Evolutionary conservation across 768 basidiomycete genomes (phyloP), one percentile per base, ranked within the genome.

Genomic region (Chalciporus pseudorubinellus): DNA sequence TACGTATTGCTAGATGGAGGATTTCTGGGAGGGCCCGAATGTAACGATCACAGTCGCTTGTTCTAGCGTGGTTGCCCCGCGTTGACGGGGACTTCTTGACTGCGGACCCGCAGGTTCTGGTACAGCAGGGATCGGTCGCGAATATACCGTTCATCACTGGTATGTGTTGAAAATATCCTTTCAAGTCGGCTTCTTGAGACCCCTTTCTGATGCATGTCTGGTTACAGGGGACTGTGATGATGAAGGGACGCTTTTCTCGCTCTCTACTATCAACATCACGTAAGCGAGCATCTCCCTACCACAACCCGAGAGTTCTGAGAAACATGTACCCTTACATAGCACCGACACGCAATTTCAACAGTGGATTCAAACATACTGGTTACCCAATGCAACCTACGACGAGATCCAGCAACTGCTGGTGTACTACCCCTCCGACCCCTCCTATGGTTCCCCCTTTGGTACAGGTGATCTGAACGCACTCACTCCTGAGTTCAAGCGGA

Each of bases 401-500:
- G 60, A 60, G 21, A 19, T 75, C 4, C 57, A 65, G 13, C 48
- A 59, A 12, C 40, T 79, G n/a, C 49, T 55, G 50, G 19, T 1
- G 3, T 22, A 56, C 43, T 80, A 79, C 52, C 73, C 80, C 0
- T 50, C 59, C 0, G 72, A 77, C 44, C 59, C 72, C 2, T 62
- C 67, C 1, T 57, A 73, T 46, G 82, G 82, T 16, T 82, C 80
- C 0, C 82, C 82, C 0, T 84, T 77, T 55, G 71, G 71, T 49
- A 83, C 82, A 0, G 72, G 75, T 0, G 19, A 59, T 34, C 51
- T 71, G 16, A 80, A 83, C 49, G 70, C 71, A 0, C 51, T 77
- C 6, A 72, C 74, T 3, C 74, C 77, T 0, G 72, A 82, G 50
- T 81, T 70, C 64, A 83, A 83, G 56, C 70, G 79, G 2, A 52